Evolutionary conservation across 176 grass and related monocot genomes (phyloP), one percentile per base, ranked within the genome.

Genomic region (Themeda triandra): DNA sequence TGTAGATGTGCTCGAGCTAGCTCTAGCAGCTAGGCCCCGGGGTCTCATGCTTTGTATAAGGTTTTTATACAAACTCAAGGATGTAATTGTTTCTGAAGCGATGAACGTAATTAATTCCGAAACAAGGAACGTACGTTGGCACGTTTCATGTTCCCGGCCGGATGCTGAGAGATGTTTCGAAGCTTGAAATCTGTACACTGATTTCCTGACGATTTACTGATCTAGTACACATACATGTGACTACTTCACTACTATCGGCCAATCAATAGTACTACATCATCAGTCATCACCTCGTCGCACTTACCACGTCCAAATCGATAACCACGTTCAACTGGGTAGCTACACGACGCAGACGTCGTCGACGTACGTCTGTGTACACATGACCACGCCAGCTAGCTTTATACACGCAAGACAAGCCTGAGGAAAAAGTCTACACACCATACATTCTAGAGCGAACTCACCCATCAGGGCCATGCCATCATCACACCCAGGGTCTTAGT

Each of bases 291-390:
- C 10, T n/a, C 39, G 27, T 48, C 62, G 27, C 41, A 1, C 3
- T 46, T 30, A 48, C 1, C 29, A 31, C 31, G 63, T 51, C 58
- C 58, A 62, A 27, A 62, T 62, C 58, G 0, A 27, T 5, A 27
- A 27, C 2, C 58, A 27, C 58, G 58, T 59, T 53, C 48, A 53
- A 17, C 6, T 54, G 18, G 18, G 2, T 19, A 64, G 59, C 60
- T 63, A 42, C 10, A 28, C 21, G 14, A 19, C 72, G 4, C 71
- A 51, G 24, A 71, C 39, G 9, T 19, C 51, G 27, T 23, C 46
- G 72, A 53, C 72, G 32, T 33, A 4, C n/a, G 44, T 75, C 44
- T 30, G 45, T 53, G 72, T 75, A 53, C 72, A 74, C 72, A 74
- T 29, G 27, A 8, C 14, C 70, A 30, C 0, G 41, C 70, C 71